Evolutionary conservation across 139 green algal genomes (phyloP).

Genomic region (Chlamydomonas urium): DNA sequence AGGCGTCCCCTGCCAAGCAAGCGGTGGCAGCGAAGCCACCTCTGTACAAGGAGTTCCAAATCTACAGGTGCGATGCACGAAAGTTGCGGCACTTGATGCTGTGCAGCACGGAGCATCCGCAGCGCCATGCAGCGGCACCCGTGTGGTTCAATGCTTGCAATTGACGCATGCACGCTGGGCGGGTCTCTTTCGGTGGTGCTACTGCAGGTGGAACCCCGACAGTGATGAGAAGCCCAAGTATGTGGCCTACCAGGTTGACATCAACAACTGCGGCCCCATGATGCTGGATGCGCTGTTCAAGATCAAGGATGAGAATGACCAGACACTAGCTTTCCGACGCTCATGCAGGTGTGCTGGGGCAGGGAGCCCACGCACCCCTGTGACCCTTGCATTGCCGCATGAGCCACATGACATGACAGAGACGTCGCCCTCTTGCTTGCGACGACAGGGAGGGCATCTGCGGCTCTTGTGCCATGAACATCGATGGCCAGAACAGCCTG

Average conservation of each 20-base stretch:
- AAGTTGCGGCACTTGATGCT: not conserved
- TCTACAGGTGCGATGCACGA: slow-evolving; percentile 65
- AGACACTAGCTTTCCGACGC: slow-evolving; percentile 78
- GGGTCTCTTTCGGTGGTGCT: too few species aligned
- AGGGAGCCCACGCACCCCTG: slow-evolving; percentile 96
- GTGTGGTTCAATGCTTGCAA: too few species aligned
- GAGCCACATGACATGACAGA: too few species aligned
- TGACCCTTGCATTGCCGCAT: too few species aligned
- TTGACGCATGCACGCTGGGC: too few species aligned
- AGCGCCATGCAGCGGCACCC: too few species aligned
- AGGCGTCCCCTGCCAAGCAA: too few species aligned
- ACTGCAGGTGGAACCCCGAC: slow-evolving; percentile 90
- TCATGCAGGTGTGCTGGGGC: slow-evolving; percentile 74
- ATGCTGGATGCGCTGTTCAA: slow-evolving; percentile 98
- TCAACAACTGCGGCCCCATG: slow-evolving; percentile 93
- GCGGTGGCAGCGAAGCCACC: too few species aligned
- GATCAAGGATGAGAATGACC: slow-evolving; percentile 98
- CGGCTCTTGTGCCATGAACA: slow-evolving; percentile 98
- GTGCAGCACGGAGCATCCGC: too few species aligned
- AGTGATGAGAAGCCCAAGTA: slow-evolving; percentile 76
- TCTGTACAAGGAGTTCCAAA: slow-evolving; percentile 78
- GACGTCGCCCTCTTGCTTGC: not conserved
- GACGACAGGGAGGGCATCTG: slow-evolving; percentile 92
- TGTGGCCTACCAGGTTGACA: slow-evolving; percentile 84
- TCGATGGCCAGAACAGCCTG: slow-evolving; percentile 93